Evolutionary conservation across 2,329 filamentous ascomycete genomes (phyloP).

Genomic region (Ophiostoma novo-ulmi): DNA sequence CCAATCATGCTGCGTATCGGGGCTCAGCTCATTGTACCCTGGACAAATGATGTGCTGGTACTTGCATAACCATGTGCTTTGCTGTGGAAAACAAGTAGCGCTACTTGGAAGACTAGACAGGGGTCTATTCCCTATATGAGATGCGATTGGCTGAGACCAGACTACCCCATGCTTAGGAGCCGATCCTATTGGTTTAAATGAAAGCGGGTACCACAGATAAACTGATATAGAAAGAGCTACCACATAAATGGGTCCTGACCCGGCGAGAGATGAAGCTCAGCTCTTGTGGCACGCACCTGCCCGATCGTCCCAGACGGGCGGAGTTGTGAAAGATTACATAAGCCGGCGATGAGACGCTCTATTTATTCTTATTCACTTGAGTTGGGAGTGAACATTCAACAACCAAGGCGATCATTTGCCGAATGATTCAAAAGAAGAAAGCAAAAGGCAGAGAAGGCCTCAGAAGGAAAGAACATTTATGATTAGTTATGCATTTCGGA

Average conservation of each 20-base stretch:
- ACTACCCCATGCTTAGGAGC: not conserved
- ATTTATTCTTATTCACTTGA: not conserved
- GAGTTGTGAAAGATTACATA: not conserved
- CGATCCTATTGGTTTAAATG: not conserved
- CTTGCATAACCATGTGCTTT: conserved; percentile 7
- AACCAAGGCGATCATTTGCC: not conserved
- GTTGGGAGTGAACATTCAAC: not conserved
- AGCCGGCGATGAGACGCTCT: not conserved
- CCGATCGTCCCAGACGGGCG: conserved; percentile 4
- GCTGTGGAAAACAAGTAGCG: not conserved
- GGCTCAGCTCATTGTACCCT: not conserved
- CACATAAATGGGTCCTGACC: not conserved
- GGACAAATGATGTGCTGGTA: conserved; percentile 8
- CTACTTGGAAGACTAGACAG: not conserved
- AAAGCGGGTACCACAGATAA: not conserved
- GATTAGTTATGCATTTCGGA: not conserved
- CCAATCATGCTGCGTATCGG: not conserved
- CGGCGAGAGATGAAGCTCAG: conserved; percentile 9
- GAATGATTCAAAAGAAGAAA: not conserved
- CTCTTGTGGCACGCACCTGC: conserved; percentile 8
- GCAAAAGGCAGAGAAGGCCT: not conserved
- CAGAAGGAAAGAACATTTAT: not conserved
- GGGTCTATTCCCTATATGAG: not conserved
- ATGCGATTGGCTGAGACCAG: not conserved
- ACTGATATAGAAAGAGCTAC: not conserved